Evolutionary conservation across 768 basidiomycete genomes (phyloP), one percentile per base, ranked within the genome.

Genomic region (Fistulinella prunicolor): DNA sequence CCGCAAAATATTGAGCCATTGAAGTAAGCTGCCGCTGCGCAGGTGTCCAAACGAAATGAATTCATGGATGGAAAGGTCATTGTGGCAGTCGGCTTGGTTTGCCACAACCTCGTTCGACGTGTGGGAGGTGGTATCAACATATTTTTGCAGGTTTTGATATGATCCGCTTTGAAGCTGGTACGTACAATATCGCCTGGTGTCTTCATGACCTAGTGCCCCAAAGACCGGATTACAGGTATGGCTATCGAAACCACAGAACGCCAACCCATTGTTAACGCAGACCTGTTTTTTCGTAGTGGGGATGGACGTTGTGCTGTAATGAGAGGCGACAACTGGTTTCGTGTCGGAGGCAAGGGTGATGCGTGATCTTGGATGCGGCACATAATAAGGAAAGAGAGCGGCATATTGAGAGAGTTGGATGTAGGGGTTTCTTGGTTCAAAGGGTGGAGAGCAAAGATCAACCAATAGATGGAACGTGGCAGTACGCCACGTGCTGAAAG

Each of bases 101-200:
- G 35, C 35, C 35, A 36, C 17, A 16, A 36, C 17, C 17, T 36
- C 35, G 13, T 36, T 36, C 17, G 35, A 36, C 16, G 35, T 36
- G 35, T 36, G 35, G 35, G 35, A 36, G 35, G 35, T 36, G 17
- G 5, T 16, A 10, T 36, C 35, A 13, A 36, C 17, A 13, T 36
- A 36, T 36, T 36, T 36, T 19, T 36, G 35, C 35, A 36, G 16
- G 17, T 36, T 36, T 36, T 19, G n/a, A 19, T 36, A 36, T 6
- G 17, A 5, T 36, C 35, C 35, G 17, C 32, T 34, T 12, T 36
- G 4, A 5, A 77, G 57, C 29, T 47, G 37, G 23, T 71, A 57
- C 0, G 66, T 69, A 49, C 72, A 75, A 19, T 40, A n/a, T 6
- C 42, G 35, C 23, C 41, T 49, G 17, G 70, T 46, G 9, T 50